Base-by-base conservation (phyloP, 164 flowering plant species). In the Akebia trifoliata region DNA sequence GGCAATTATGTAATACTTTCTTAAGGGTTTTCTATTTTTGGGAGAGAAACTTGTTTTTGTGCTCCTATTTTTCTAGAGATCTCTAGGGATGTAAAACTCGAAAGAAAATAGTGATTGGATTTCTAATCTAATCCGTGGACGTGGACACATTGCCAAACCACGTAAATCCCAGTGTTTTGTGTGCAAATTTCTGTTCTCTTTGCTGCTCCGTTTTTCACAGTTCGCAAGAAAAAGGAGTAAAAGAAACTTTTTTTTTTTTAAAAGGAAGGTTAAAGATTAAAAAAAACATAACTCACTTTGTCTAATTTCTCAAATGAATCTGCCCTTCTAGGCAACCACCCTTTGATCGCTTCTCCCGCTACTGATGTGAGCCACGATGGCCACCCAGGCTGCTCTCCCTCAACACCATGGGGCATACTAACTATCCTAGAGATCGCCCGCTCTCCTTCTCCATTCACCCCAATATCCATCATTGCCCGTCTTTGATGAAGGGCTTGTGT, bases 221-320 rank as follows among this genome's bases (percentile, higher is more conserved):
- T n/a, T 28, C n/a, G 8, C 5, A 29, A 29, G 17, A n/a, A 15
- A 7, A 15, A 49, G 4, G 5, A 47, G 24, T n/a, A n/a, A n/a
- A n/a, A n/a, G n/a, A n/a, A n/a, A n/a, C n/a, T n/a, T n/a, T n/a
- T n/a, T n/a, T n/a, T n/a, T 25, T 48, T 30, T 11, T 15, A 1
- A 48, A 28, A 0, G 51, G 6, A 48, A 48, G 8, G n/a, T 12
- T 4, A 47, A 35, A 24, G 50, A 2, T 53, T 44, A 18, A 39
- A 28, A 53, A 24, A 39, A 31, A 3, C 9, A 62, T 38, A 47
- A 61, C 62, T 56, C 7, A 70, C 74, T 61, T 70, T 70, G 46
- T 70, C 67, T 47, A 70, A 61, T 48, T 62, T 70, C 66, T 70
- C 67, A 21, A 65, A 70, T 21, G 74, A 61, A 31, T 70, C 74